Percentiles rank a stretch among this genome's conserved stretches.
These are phyloP conservation scores for Nothophoma quercina DNA, from an alignment of 2,329 filamentous ascomycete genomes.

Conservation along the genomic window DNA sequence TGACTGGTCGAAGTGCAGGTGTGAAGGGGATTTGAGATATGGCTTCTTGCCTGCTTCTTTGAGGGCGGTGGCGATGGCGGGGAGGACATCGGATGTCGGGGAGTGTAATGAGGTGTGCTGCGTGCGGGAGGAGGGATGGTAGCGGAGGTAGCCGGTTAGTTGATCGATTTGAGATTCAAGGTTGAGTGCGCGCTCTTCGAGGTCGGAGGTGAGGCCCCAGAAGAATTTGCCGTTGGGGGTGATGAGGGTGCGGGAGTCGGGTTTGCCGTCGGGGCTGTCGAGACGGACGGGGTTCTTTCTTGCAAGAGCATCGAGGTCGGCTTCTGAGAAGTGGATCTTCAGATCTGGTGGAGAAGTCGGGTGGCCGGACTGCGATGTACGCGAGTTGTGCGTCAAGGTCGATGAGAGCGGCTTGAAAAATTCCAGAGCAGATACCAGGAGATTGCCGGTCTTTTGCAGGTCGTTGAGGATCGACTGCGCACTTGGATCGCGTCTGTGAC, in stretches of 20 bases:
- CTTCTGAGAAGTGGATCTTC: constrained; percentile 49
- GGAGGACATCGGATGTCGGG: constrained; percentile 44
- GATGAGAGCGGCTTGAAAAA: constrained; percentile 54
- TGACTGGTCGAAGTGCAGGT: too few species aligned
- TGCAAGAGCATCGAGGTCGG: constrained; percentile 58
- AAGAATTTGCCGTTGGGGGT: constrained; percentile 80
- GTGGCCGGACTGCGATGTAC: constrained; percentile 26
- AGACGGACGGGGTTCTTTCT: constrained; percentile 63
- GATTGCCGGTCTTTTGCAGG: constrained; percentile 48
- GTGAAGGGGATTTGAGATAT: constrained; percentile 33
- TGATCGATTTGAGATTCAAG: constrained; percentile 64
- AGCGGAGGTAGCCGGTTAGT: constrained; percentile 37
- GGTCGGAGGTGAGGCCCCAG: constrained; percentile 71
- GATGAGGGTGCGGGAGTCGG: constrained; percentile 68
- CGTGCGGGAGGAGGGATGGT: constrained; percentile 33
- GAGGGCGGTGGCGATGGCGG: constrained; percentile 46
- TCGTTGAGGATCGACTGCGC: constrained; percentile 50
- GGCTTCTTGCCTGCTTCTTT: constrained; percentile 47
- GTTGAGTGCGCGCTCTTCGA: constrained; percentile 74
- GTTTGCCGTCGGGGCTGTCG: constrained; percentile 52
- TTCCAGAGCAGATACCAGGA: constrained; percentile 50
- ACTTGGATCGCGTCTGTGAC: constrained; percentile 40
- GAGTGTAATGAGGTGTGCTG: constrained; percentile 27
- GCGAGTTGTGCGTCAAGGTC: constrained; percentile 42
- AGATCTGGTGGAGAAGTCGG: constrained; percentile 44